phyloP scores from a whole-genome alignment of 176 grass and related monocot genomes.

The Ampelocalamus luodianensis region DNA sequence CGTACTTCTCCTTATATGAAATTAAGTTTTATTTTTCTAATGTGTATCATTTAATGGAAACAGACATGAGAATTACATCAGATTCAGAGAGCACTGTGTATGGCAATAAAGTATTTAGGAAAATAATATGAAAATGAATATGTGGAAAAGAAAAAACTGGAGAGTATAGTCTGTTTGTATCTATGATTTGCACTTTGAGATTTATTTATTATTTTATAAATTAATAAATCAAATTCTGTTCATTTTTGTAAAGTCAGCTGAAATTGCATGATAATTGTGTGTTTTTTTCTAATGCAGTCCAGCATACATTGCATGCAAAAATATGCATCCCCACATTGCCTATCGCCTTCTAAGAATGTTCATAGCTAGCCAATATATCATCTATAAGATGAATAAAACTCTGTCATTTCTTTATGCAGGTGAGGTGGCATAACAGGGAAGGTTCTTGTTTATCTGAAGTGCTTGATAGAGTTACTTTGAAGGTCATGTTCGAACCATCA shows the following conservation, averaged over 20 bases:
- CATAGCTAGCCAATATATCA: background rate
- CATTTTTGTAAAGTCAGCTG: background rate
- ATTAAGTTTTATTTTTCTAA: too few species aligned
- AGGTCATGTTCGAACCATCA: background rate
- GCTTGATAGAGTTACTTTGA: background rate
- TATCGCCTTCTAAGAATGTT: background rate
- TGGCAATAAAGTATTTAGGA: too few species aligned
- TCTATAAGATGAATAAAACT: background rate
- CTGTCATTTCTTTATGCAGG: slow-evolving; percentile 1
- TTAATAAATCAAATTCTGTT: background rate
- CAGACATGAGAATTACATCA: too few species aligned
- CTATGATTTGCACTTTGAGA: background rate
- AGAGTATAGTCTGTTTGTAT: background rate
- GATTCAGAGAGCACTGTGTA: too few species aligned
- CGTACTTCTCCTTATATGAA: too few species aligned
- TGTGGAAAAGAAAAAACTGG: too few species aligned
- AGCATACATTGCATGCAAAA: background rate
- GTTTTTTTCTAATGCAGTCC: background rate
- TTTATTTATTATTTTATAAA: background rate
- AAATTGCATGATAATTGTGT: background rate
- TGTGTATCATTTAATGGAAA: too few species aligned
- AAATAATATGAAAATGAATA: too few species aligned
- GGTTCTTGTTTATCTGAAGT: background rate
- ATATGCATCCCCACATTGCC: background rate
- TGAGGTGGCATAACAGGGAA: slow-evolving; percentile 3